These are phyloP conservation scores for Mentha longifolia DNA, from an alignment of 257 asterid genomes.

Conservation along the genomic window DNA sequence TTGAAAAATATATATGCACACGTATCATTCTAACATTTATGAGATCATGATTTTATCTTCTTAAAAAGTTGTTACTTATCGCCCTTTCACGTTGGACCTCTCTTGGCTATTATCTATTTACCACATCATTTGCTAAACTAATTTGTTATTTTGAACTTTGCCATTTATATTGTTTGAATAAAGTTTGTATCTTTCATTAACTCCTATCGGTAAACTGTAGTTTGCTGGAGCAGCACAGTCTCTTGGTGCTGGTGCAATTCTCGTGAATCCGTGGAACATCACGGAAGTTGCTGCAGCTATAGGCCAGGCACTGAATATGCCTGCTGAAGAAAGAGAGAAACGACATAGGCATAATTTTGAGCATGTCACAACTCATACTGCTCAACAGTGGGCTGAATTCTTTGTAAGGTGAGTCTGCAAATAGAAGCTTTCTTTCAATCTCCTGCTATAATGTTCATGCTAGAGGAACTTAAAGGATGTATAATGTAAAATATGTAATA, in stretches of 20 bases:
- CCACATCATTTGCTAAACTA: slow-evolving; percentile 1
- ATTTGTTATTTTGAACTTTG: not conserved
- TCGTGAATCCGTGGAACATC: slow-evolving; percentile 97
- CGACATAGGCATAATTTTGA: slow-evolving; percentile 85
- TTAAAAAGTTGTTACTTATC: slow-evolving; percentile 24
- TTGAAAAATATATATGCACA: slow-evolving; percentile 27
- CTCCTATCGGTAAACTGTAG: slow-evolving; percentile 45
- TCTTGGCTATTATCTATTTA: not conserved
- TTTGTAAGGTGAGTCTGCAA: slow-evolving; percentile 76
- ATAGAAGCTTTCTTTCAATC: not conserved
- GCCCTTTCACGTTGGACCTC: slow-evolving; percentile 19
- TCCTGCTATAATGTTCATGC: slow-evolving; percentile 22
- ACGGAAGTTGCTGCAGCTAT: slow-evolving; percentile 75
- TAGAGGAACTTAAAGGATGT: not conserved
- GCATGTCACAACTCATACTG: slow-evolving; percentile 94
- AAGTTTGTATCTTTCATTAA: slow-evolving; percentile 20
- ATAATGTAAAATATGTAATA: not conserved
- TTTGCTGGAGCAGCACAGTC: slow-evolving; percentile 99
- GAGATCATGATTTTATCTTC: slow-evolving; percentile 13
- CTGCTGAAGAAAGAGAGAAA: slow-evolving; percentile 85
- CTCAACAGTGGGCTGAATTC: slow-evolving; percentile 98
- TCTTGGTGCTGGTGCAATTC: slow-evolving; percentile 97
- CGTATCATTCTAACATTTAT: slow-evolving; percentile 14
- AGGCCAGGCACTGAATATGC: slow-evolving; percentile 81
- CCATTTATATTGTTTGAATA: slow-evolving; percentile 6